Evolutionary conservation across 1,139 yeast genomes (phyloP).

Genomic region (Arxiozyma telluris): DNA sequence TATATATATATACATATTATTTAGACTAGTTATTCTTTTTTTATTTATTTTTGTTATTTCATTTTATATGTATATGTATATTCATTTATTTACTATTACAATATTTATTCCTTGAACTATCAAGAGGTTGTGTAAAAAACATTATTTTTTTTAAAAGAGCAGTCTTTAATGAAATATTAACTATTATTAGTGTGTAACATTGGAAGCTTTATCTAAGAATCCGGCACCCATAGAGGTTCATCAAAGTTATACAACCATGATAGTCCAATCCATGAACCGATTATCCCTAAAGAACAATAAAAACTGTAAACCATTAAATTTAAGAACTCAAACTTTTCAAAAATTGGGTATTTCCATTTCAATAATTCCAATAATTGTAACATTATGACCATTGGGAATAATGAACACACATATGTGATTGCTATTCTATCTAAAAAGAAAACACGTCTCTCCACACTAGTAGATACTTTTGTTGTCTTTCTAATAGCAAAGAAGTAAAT

Average conservation of each 20-base stretch:
- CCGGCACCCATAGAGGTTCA: constrained; percentile 47
- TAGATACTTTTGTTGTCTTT: constrained; percentile 48
- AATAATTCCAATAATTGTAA: constrained; percentile 51
- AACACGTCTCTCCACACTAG: constrained; percentile 38
- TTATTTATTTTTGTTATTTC: not conserved
- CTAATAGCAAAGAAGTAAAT: constrained; percentile 64
- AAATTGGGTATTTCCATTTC: constrained; percentile 36
- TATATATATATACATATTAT: not conserved
- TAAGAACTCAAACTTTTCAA: constrained; percentile 57
- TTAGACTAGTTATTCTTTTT: not conserved
- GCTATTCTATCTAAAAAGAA: constrained; percentile 66
- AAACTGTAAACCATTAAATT: constrained; percentile 76
- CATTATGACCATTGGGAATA: constrained; percentile 53
- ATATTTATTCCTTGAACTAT: too few species aligned
- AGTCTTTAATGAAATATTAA: not conserved
- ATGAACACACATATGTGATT: constrained; percentile 56
- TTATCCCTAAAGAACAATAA: constrained; percentile 77
- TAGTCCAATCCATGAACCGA: constrained; percentile 82
- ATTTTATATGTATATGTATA: not conserved
- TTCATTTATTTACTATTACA: too few species aligned
- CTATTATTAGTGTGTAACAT: not conserved
- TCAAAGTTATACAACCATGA: constrained; percentile 81
- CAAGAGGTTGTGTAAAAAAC: too few species aligned
- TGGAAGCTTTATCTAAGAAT: constrained; percentile 2
- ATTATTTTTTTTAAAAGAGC: too few species aligned